Percentiles rank a stretch among this genome's conserved stretches.
phyloP scores from a whole-genome alignment of 345 rosid genomes.

The Arabidopsis suecica region DNA sequence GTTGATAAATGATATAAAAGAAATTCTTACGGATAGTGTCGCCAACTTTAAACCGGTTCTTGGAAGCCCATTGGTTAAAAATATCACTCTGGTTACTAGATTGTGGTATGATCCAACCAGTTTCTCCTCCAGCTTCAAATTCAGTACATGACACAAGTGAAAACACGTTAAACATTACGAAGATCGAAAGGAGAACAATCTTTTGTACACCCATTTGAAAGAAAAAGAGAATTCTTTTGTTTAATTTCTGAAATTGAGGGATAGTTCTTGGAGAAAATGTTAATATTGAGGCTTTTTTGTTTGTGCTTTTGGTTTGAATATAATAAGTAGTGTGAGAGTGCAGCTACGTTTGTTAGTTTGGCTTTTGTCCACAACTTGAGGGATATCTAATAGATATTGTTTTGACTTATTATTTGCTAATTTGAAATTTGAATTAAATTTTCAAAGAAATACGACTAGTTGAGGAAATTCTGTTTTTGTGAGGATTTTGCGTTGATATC shows the following conservation, averaged over 20 bases:
- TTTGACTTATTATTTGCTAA: constrained; percentile 25
- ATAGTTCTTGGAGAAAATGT: background rate
- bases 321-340: constrained; percentile 20
- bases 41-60: constrained; percentile 61
- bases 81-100: constrained; percentile 46
- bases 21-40: constrained; percentile 61
- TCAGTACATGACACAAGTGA: constrained; percentile 40
- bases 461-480: background rate
- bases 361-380: constrained; percentile 21
- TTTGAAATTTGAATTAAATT: background rate
- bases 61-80: constrained; percentile 77
- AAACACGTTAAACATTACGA: background rate
- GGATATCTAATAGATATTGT: constrained; percentile 14
- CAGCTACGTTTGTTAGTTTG: constrained; percentile 9
- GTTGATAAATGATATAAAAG: background rate
- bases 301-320: constrained; percentile 12
- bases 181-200: background rate
- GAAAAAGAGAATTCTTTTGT: background rate
- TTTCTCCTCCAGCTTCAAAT: constrained; percentile 58
- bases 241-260: background rate
- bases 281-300: background rate
- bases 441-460: background rate
- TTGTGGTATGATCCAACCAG: constrained; percentile 69
- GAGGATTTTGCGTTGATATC: background rate
- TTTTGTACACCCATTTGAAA: constrained; percentile 15